Conservation (phyloP, 306 rosid genomes). For the Lagenaria siceraria region DNA sequence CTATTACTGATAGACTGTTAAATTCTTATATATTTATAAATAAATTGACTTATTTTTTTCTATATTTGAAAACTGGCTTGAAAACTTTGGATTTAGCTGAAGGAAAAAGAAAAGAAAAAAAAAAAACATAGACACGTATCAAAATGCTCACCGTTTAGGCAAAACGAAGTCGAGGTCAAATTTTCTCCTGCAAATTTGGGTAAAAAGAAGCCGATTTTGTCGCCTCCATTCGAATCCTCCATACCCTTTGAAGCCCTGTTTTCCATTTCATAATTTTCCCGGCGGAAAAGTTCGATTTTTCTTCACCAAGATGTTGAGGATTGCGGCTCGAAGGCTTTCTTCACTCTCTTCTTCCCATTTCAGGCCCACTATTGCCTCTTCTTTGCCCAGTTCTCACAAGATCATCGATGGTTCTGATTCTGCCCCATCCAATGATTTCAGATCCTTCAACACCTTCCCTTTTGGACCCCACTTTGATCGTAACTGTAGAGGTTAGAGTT, state of each 20-base stretch:
- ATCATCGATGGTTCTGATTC: slow-evolving; percentile 15
- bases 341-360: slow-evolving; percentile 23
- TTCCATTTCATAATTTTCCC: background rate
- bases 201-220: background rate
- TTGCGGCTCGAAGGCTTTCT: slow-evolving; percentile 33
- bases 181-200: slow-evolving; percentile 2
- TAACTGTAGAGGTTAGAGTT: slow-evolving; percentile 22
- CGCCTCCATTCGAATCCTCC: background rate
- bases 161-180: background rate
- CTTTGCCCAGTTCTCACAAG: slow-evolving; percentile 16
- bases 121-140: background rate
- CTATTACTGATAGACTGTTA: no score
- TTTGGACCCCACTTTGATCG: slow-evolving; percentile 6
- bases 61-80: no score
- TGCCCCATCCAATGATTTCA: slow-evolving; percentile 8
- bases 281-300: background rate
- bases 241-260: background rate
- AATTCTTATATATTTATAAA: no score
- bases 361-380: slow-evolving; percentile 17
- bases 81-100: no score
- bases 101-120: background rate
- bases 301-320: slow-evolving; percentile 23
- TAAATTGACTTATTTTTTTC: no score
- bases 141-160: background rate
- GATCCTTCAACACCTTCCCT: slow-evolving; percentile 6